Evolutionary conservation across 1,284 basidiomycete genomes (phyloP), one percentile per base, ranked within the genome.

Genomic region (Laetiporus sulphureus): DNA sequence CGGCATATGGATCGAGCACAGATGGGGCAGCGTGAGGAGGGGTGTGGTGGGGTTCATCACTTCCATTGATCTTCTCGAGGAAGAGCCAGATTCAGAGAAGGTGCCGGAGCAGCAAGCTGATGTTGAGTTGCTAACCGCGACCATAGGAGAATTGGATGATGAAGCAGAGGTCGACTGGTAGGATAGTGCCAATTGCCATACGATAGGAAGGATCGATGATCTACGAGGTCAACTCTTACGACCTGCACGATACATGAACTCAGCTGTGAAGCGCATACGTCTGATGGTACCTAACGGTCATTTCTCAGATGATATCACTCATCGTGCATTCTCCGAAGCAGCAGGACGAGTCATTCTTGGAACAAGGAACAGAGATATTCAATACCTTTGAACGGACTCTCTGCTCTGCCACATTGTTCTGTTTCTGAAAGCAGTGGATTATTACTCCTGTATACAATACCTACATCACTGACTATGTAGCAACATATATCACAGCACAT

Each of bases 1-100:
- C 3, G 74, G 72, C 0, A 58, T 73, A 2, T 77, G 76, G 74
- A 59, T 77, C 4, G 70, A 75, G 47, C 60, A 73, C 21, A 55
- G 57, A 31, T 60, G 69, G 35, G 63, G 59, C 7, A 67, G 54
- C 25, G 67, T 67, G 31, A 48, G 57, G 22, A 53, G 68, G 24
- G 57, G 63, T 18, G 62, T 73, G 1, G 53, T 66, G 29, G 65
- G 64, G 4, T 72, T 68, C 45, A 37, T 44, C 4, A 40, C 47
- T 5, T 20, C 6, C 11, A 21, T 21, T 15, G 38, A 36, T 5
- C 7, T 15, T 1, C 36, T 32, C 16, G 21, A 18, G 5, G 25
- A 18, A 10, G 3, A 35, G 18, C 3, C 51, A 5, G 43, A 44
- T 30, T 19, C 13, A 13, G 33, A 18, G 20, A 31, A 15, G 8